phyloP scores from a whole-genome alignment of 495 filamentous ascomycete species.

The Aspergillus baeticus region DNA sequence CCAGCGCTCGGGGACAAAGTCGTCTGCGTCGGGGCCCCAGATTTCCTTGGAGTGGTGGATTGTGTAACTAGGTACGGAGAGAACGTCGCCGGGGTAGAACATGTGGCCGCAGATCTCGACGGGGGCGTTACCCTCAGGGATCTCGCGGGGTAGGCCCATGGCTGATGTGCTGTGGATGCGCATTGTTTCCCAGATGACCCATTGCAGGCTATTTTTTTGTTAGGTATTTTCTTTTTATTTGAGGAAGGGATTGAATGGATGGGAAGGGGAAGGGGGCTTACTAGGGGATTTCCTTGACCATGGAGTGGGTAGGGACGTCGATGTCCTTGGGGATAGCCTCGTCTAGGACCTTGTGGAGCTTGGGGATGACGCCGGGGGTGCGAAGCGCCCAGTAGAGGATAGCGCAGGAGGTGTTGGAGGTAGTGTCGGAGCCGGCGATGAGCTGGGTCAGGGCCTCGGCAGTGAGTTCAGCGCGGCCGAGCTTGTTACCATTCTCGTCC shows the following conservation, averaged over 20 bases:
- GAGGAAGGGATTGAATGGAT: not conserved
- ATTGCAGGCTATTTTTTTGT: conserved; percentile 49
- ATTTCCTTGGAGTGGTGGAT: conserved; percentile 80
- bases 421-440: conserved; percentile 89
- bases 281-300: conserved; percentile 76
- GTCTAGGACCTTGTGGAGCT: conserved; percentile 73
- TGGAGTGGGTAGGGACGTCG: conserved; percentile 66
- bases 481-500: conserved; percentile 70
- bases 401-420: conserved; percentile 85
- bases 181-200: conserved; percentile 84
- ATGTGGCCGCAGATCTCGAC: conserved; percentile 56
- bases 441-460: conserved; percentile 88
- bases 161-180: conserved; percentile 87
- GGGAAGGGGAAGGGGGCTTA: conserved; percentile 25
- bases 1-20: conserved; percentile 86
- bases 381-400: conserved; percentile 73
- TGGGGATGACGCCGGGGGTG: conserved; percentile 69
- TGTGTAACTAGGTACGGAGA: conserved; percentile 83
- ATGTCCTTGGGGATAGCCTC: conserved; percentile 57
- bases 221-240: too few relatives aligned
- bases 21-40: conserved; percentile 76
- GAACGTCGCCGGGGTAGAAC: conserved; percentile 73
- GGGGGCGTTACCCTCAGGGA: conserved; percentile 60
- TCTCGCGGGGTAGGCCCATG: conserved; percentile 80
- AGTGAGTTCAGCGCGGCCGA: conserved; percentile 77